Evolutionary conservation across 2,329 filamentous ascomycete species (phyloP), one percentile per base, ranked within the genome.

Genomic region (Pseudonectria foliicola): DNA sequence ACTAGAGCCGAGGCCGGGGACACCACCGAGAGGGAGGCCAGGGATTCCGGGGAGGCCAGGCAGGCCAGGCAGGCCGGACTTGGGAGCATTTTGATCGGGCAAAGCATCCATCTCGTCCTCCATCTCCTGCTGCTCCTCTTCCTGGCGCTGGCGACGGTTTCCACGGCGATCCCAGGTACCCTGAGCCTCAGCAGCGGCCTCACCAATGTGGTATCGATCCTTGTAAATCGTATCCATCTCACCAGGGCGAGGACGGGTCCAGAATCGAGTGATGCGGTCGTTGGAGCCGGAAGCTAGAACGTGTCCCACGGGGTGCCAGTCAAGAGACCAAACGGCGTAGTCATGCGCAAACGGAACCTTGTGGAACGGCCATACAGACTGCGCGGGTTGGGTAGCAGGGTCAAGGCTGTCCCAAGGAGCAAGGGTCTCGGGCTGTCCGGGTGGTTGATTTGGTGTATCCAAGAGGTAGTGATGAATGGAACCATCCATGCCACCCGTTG

Each of bases 241-340:
- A 31, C 92, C 92, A 2, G 92, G 92, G 31, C 92, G 73, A 12
- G 87, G 78, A 27, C 92, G 81, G 4, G 89, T 88, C 92, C 92
- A 98, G 67, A 98, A 98, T 31, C 92, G 81, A 3, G 92, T 96
- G 42, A 95, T 89, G 27, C 92, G 82, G 59, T 98, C 92, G 59
- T 98, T 96, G 10, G 89, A 95, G 10, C 92, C 92, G 2, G 90
- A 94, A 1, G 89, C 89, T 7, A 98, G 75, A 44, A 98, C 90
- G 55, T 98, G 92, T 18, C 92, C 92, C 0, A 96, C 72, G 1
- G 92, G 92, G 57, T 98, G 92, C 89, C 92, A 98, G 65, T 95
- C 89, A 32, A 98, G 74, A 13, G 89, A 94, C 92, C 92, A 98
- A 45, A 98, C 92, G 13, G 88, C 87, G 57, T 89, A 93, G 49